Base-by-base conservation (phyloP, 2,329 filamentous ascomycete genomes). In the Colletotrichum cordylinicola region DNA sequence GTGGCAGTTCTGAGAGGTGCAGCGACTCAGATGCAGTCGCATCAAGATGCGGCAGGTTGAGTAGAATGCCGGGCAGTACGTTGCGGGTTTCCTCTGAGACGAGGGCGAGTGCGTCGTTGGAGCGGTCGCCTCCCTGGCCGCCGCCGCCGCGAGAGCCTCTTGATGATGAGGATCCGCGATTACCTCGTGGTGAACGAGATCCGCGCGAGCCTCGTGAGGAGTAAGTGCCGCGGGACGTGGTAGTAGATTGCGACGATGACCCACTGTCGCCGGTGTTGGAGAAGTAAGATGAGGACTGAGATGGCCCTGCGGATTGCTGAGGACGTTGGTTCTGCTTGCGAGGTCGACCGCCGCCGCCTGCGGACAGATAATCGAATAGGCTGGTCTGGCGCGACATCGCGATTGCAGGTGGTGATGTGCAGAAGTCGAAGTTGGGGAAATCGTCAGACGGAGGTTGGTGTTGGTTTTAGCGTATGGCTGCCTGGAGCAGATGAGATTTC, bases 61-160 rank as follows among this genome's bases (percentile, higher is more conserved):
- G 75, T 4, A 91, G 82, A 31, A 91, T 85, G 9, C 80, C 82
- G 3, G 89, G 89, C 1, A 91, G 85, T 7, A 87, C 82, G 4
- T 78, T 77, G 48, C 83, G 84, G 12, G 90, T 91, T 78, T 91
- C 89, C 66, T 82, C 80, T 8, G 89, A 88, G 21, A 86, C 81
- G 2, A 66, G 24, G 16, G 73, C 73, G 7, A 75, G 73, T 6
- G 62, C 55, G 0, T 70, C 39, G 21, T 67, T 75, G 3, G 56
- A 72, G 33, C 73, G 73, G 6, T 75, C 73, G 52, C 72, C 24
- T 67, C 56, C 24, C 7, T 16, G 18, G 0, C 39, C 39, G 8
- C 27, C 64, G 0, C 39, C 39, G 8, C 27, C 64, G 29, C 29
- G 16, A 4, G 72, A 58, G 16, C 52, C 27, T 8, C 52, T 6